Evolutionary conservation across 2,329 filamentous ascomycete genomes (phyloP).

Genomic region (Clarireedia homoeocarpa): DNA sequence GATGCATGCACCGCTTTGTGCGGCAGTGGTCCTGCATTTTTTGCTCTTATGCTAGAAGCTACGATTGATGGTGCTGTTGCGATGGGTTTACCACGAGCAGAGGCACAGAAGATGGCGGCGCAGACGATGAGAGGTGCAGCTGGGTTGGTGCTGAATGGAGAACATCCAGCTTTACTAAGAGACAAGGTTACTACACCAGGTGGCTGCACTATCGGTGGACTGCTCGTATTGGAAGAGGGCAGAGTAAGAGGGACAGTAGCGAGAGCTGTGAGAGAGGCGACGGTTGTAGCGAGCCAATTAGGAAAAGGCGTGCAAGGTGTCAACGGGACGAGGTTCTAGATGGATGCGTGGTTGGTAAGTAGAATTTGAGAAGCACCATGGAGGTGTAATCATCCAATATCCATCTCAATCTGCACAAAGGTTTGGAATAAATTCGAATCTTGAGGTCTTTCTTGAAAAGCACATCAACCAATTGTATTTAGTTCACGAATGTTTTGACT

Average conservation of each 20-base stretch:
- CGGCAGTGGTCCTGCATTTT: constrained; percentile 65
- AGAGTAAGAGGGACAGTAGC: constrained; percentile 58
- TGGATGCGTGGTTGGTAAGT: neutral
- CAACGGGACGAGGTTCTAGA: constrained; percentile 37
- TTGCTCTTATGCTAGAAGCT: constrained; percentile 66
- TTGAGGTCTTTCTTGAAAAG: too few species aligned
- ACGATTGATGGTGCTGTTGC: constrained; percentile 71
- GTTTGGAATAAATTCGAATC: too few species aligned
- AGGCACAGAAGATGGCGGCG: constrained; percentile 70
- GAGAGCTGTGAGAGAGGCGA: constrained; percentile 62
- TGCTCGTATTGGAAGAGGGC: constrained; percentile 68
- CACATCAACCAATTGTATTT: too few species aligned
- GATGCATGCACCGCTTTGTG: constrained; percentile 67
- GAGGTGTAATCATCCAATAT: too few species aligned
- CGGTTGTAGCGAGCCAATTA: constrained; percentile 60
- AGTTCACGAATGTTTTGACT: too few species aligned
- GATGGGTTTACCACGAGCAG: constrained; percentile 65
- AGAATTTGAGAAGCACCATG: too few species aligned
- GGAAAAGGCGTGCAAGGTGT: constrained; percentile 42
- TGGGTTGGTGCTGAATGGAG: constrained; percentile 57
- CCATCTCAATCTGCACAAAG: too few species aligned
- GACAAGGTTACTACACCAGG: constrained; percentile 74
- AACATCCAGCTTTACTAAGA: constrained; percentile 66
- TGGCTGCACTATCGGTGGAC: constrained; percentile 68
- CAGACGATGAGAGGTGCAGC: constrained; percentile 72